Evolutionary conservation across 345 rosid species (phyloP).

Genomic region (Lagerstroemia speciosa): DNA sequence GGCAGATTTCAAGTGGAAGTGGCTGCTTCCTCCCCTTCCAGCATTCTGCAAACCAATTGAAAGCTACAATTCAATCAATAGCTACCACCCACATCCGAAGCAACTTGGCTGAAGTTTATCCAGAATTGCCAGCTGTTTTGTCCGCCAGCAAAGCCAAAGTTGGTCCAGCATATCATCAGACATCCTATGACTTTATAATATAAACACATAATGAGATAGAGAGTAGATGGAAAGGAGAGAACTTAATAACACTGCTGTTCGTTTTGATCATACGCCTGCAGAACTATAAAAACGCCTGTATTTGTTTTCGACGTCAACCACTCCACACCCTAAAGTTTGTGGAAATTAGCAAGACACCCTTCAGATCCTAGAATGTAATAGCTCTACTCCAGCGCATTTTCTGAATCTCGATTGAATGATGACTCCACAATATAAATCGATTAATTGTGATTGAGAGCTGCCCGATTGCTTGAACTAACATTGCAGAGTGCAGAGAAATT

Average conservation of each 20-base stretch:
- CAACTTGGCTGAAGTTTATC: conserved; percentile 81
- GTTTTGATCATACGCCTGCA: conserved; percentile 86
- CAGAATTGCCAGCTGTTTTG: conserved; percentile 94
- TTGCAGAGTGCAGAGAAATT: not conserved
- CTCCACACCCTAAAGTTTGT: not conserved
- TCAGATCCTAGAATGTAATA: not conserved
- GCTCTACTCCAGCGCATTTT: not conserved
- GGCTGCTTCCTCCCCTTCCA: not conserved
- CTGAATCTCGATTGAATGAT: not conserved
- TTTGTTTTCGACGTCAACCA: not conserved
- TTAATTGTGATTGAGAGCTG: not conserved
- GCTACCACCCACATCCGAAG: conserved; percentile 82
- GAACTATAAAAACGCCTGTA: not conserved
- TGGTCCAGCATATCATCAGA: not conserved
- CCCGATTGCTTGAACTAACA: not conserved
- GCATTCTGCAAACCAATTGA: too few species aligned
- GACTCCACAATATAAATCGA: not conserved
- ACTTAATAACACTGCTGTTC: too few species aligned
- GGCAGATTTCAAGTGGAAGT: not conserved
- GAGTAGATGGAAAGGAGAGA: too few species aligned
- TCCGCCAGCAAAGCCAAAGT: conserved; percentile 32
- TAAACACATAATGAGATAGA: conserved; percentile 22
- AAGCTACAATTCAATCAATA: not conserved
- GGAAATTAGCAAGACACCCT: not conserved
- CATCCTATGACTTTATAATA: not conserved